Evolutionary conservation across 148 eudicot genomes (phyloP).

Genomic region (Arctostaphylos glauca): DNA sequence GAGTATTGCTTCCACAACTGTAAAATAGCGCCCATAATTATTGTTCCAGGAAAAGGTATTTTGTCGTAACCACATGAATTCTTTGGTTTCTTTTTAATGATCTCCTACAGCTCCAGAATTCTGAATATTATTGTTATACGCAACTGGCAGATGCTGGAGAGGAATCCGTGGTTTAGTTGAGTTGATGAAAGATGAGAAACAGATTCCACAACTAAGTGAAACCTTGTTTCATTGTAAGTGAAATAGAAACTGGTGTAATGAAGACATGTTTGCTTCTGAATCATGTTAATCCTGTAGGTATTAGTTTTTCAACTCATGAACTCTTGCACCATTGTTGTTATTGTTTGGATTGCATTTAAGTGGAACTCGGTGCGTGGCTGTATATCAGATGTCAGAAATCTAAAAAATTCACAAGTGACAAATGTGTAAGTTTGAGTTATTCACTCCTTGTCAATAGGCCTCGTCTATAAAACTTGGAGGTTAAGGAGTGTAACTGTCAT

Average conservation of each 20-base stretch:
- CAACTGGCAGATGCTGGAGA: slow-evolving; percentile 74
- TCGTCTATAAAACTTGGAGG: not conserved
- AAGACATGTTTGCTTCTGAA: slow-evolving; percentile 17
- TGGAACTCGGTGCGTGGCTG: not conserved
- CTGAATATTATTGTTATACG: not conserved
- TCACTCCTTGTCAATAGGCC: not conserved
- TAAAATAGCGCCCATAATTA: slow-evolving; percentile 68
- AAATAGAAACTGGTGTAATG: slow-evolving; percentile 13
- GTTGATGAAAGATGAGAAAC: not conserved
- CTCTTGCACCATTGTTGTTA: not conserved
- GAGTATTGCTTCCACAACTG: slow-evolving; percentile 91
- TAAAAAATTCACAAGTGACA: not conserved
- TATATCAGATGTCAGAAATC: not conserved
- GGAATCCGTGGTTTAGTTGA: slow-evolving; percentile 54
- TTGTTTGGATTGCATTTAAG: not conserved
- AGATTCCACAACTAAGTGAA: not conserved
- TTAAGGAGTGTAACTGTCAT: not conserved
- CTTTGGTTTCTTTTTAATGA: slow-evolving; percentile 6
- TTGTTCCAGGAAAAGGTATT: slow-evolving; percentile 91
- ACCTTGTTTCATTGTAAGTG: slow-evolving; percentile 11
- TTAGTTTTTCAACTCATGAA: not conserved
- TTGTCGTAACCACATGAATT: slow-evolving; percentile 4
- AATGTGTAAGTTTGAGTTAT: slow-evolving; percentile 2
- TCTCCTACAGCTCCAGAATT: slow-evolving; percentile 3
- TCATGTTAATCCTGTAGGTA: not conserved